phyloP scores from a whole-genome alignment of 192 early-diverging fungal species.

The Backusella mclennaniae region DNA sequence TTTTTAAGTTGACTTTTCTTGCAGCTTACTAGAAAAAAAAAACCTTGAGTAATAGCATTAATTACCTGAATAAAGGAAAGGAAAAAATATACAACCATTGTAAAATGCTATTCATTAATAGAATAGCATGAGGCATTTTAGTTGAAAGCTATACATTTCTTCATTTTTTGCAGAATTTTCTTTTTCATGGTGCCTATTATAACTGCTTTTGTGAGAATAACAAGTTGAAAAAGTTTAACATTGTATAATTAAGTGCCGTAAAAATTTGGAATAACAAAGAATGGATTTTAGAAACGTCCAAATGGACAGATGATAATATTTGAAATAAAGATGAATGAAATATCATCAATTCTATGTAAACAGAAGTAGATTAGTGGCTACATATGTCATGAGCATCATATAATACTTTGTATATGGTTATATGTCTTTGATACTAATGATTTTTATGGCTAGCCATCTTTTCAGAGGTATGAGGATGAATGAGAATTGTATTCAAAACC shows the following conservation, averaged over 20 bases:
- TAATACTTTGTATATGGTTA: no score
- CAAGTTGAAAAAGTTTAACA: neutral
- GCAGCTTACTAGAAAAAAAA: neutral
- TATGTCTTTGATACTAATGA: no score
- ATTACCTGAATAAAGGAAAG: neutral
- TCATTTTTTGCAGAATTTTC: neutral
- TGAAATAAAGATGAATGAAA: neutral
- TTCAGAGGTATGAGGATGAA: neutral
- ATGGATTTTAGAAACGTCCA: slow-evolving; percentile 1
- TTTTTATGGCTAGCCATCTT: no score
- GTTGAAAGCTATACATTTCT: neutral
- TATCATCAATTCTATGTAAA: neutral
- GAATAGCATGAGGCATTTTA: neutral
- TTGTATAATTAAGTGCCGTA: neutral
- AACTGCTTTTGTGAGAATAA: neutral
- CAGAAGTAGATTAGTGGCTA: neutral
- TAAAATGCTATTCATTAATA: neutral
- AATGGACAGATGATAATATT: neutral
- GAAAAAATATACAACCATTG: neutral
- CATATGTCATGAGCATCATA: no score
- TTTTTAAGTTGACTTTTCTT: neutral
- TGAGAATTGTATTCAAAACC: neutral
- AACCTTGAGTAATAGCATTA: neutral
- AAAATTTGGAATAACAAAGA: neutral
- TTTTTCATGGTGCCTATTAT: neutral